phyloP scores from a whole-genome alignment of 768 basidiomycete species.

The Ramaria rubella region DNA sequence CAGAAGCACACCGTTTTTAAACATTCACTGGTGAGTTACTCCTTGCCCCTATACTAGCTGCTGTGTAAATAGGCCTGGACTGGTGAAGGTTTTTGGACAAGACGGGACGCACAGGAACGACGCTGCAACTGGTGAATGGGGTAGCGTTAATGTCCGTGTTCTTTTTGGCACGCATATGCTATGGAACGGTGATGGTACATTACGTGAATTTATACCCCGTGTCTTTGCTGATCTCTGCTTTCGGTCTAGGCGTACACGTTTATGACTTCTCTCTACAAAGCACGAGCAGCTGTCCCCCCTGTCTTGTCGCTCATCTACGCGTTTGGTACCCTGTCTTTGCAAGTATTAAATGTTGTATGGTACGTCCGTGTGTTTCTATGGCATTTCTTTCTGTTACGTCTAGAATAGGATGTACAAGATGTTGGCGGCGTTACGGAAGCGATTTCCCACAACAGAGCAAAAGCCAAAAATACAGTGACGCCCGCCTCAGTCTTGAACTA shows the following conservation, averaged over 20 bases:
- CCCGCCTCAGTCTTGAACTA: too few species aligned
- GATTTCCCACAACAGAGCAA: slow-evolving; percentile 35
- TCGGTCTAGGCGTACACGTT: slow-evolving; percentile 6
- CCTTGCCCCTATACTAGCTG: neutral
- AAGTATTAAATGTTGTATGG: slow-evolving; percentile 77
- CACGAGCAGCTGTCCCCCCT: neutral
- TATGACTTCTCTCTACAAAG: neutral
- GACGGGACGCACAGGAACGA: slow-evolving; percentile 61
- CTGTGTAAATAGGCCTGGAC: neutral
- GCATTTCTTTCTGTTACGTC: neutral
- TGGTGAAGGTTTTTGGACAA: slow-evolving; percentile 67
- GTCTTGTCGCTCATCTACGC: neutral
- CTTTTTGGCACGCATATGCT: slow-evolving; percentile 62
- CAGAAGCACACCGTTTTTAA: slow-evolving; percentile 80
- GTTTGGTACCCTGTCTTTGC: neutral
- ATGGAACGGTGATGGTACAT: slow-evolving; percentile 43
- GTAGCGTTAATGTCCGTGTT: slow-evolving; percentile 59
- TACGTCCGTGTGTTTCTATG: slow-evolving; percentile 23
- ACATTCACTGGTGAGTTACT: slow-evolving; percentile 69
- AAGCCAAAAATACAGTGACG: neutral
- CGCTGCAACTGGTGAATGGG: slow-evolving; percentile 66
- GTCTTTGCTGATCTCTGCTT: neutral
- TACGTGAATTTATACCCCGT: neutral
- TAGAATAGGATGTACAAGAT: slow-evolving; percentile 64
- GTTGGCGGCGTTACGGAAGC: slow-evolving; percentile 55